Evolutionary conservation across 1,284 basidiomycete species (phyloP), one percentile per base, ranked within the genome.

Genomic region (Puccinia coronata): DNA sequence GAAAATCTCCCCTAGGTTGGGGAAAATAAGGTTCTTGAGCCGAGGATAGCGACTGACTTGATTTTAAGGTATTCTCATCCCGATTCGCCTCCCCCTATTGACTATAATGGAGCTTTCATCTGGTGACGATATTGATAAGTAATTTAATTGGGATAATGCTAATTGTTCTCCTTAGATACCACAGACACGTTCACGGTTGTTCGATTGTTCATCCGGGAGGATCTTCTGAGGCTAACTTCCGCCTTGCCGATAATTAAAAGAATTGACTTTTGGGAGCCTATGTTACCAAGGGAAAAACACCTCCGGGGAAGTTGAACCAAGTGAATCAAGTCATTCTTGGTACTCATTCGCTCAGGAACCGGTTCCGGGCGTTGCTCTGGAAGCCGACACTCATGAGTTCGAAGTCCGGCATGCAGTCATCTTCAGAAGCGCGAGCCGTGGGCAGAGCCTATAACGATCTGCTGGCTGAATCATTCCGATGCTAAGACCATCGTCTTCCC

Each of bases 341-440:
- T 6, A 28, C 4, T 47, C 41, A 28, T 67, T 11, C 16, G 23
- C 8, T 25, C 18, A 67, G 41, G 39, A 28, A 28, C 36, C n/a
- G 16, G 63, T 47, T 25, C 63, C 63, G 59, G 59, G 34, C 41
- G 63, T 67, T 47, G 63, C 63, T 67, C 41, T 67, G 9, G 63
- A 67, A 67, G 41, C 63, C 63, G 63, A 67, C 63, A 67, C 63
- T 67, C 2, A 47, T 67, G 41, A 47, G 63, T 63, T 36, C 25
- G 28, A 34, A 3, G 57, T 31, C 20, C 63, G 34, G 20, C 36
- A 41, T 65, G 11, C 41, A 43, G 47, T 41, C 63, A 43, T 67
- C 39, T 47, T 34, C 63, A 67, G 43, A n/a, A 67, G n/a, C 41
- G 23, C 36, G 12, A 65, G 39, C 59, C 59, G 55, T 57, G 63